A percentile compares a stretch with the other conserved stretches of the same genome.
phyloP scores from a whole-genome alignment of 176 grass and related monocot genomes.

The Oropetium thomaeum region DNA sequence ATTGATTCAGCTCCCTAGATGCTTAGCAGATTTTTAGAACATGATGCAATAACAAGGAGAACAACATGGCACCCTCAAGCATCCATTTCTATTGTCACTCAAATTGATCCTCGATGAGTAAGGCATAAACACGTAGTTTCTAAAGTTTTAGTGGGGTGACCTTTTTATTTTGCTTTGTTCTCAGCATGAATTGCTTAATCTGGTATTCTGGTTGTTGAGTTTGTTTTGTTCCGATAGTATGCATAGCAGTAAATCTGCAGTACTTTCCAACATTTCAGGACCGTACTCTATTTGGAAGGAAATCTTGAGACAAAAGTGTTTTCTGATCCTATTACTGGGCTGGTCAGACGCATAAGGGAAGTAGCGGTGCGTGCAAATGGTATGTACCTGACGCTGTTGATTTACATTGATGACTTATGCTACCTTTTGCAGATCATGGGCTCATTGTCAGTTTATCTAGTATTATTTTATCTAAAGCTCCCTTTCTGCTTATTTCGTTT shows the following conservation, averaged over 20 bases:
- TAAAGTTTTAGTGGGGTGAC: background rate
- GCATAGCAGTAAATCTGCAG: conserved; percentile 18
- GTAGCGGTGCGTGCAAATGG: conserved; percentile 73
- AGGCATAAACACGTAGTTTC: background rate
- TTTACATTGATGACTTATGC: conserved; percentile 1
- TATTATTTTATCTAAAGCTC: background rate
- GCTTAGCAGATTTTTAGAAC: background rate
- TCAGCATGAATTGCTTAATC: background rate
- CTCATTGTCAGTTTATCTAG: background rate
- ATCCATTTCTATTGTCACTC: background rate
- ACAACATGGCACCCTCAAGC: background rate
- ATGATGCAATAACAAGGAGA: background rate
- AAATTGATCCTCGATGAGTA: background rate
- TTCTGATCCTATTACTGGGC: conserved; percentile 67
- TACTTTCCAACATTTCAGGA: conserved; percentile 48
- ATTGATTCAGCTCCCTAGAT: background rate
- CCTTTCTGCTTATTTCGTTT: background rate
- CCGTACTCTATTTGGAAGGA: conserved; percentile 90
- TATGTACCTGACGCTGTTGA: conserved; percentile 33
- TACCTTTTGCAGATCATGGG: background rate
- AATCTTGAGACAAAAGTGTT: conserved; percentile 93
- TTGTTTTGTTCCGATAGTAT: background rate
- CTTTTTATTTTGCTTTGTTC: background rate
- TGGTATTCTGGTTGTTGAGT: conserved; percentile 9
- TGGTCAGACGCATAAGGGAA: conserved; percentile 96